These are phyloP conservation scores for Takakia lepidozioides DNA, from an alignment of 225 moss, liverwort and hornwort genomes.

Conservation along the genomic window DNA sequence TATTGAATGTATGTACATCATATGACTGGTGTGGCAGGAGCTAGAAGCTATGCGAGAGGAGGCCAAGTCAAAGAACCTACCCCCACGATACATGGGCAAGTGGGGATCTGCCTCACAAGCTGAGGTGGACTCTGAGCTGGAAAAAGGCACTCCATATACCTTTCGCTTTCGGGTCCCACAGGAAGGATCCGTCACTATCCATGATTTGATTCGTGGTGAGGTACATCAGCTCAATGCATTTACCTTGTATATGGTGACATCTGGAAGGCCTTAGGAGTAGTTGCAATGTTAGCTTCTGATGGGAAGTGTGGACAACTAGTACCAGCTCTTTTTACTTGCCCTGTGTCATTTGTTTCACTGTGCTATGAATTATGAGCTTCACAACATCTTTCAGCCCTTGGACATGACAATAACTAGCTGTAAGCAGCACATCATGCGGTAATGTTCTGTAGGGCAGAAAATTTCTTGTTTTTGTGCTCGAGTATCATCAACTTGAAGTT, in stretches of 20 bases:
- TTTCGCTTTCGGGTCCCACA: conserved; percentile 96
- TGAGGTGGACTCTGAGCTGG: conserved; percentile 71
- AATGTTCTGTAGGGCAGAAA: background rate
- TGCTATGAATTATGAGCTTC: no score
- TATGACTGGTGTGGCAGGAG: conserved; percentile 41
- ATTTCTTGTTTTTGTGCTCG: no score
- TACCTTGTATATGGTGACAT: background rate
- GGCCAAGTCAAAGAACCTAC: conserved; percentile 77
- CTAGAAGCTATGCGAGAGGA: conserved; percentile 88
- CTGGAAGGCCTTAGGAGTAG: background rate
- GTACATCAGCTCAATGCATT: conserved; percentile 37
- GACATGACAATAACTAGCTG: no score
- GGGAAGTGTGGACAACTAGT: no score
- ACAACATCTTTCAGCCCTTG: no score
- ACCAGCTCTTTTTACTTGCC: no score
- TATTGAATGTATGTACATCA: no score
- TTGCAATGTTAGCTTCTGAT: no score
- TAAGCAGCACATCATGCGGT: no score
- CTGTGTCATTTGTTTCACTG: no score
- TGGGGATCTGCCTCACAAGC: conserved; percentile 73
- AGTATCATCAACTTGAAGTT: no score
- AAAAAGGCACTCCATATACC: conserved; percentile 78
- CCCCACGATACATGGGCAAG: conserved; percentile 87
- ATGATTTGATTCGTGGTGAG: conserved; percentile 96
- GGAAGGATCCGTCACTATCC: conserved; percentile 82